These are phyloP conservation scores for Scleroderma bovista DNA, from an alignment of 768 basidiomycete genomes.

Conservation along the genomic window DNA sequence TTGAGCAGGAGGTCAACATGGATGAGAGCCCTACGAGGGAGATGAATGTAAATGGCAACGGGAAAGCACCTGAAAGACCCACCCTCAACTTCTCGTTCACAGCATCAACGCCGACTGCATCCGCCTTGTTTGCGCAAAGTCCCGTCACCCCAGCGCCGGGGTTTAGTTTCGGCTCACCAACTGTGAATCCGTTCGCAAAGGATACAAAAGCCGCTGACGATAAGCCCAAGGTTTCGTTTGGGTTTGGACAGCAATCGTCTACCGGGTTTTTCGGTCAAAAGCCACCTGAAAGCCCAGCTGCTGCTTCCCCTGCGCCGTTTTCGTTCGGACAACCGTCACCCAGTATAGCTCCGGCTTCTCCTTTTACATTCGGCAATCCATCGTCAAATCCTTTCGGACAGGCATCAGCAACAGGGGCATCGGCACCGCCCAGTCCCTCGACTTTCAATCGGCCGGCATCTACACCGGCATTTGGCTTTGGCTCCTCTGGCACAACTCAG, in stretches of 20 bases:
- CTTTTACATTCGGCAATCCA: constrained; percentile 43
- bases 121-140: constrained; percentile 31
- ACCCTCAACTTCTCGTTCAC: constrained; percentile 47
- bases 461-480: constrained; percentile 43
- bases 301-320: constrained; percentile 43
- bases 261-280: constrained; percentile 47
- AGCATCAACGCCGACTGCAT: constrained; percentile 28
- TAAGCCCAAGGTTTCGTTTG: constrained; percentile 37
- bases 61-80: constrained; percentile 35
- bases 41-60: constrained; percentile 37
- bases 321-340: constrained; percentile 41
- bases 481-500: constrained; percentile 33
- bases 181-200: constrained; percentile 45
- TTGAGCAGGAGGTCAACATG: constrained; percentile 68
- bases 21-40: constrained; percentile 77
- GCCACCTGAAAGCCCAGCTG: constrained; percentile 33
- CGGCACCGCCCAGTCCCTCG: constrained; percentile 55
- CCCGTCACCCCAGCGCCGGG: constrained; percentile 27
- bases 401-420: constrained; percentile 28
- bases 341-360: constrained; percentile 31
- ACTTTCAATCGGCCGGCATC: constrained; percentile 41
- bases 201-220: constrained; percentile 42
- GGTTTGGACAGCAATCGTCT: constrained; percentile 42
- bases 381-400: constrained; percentile 40
- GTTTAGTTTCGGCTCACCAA: constrained; percentile 30